These are phyloP conservation scores for Oxyria digyna DNA, from an alignment of 148 eudicot genomes.

Conservation along the genomic window DNA sequence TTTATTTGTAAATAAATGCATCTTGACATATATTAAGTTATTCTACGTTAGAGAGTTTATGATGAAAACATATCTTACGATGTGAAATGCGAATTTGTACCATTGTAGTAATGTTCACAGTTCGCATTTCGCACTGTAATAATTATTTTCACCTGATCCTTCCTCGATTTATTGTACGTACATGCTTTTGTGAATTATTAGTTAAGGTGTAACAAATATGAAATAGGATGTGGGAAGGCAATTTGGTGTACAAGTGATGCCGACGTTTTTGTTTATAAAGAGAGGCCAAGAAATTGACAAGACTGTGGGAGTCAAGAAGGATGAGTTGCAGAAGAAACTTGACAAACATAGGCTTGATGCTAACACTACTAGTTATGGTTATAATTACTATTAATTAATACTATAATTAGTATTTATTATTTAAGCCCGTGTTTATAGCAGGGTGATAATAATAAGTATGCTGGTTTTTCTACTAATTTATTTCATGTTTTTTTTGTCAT, in stretches of 20 bases:
- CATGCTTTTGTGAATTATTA: not conserved
- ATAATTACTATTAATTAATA: not conserved
- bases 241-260: slow-evolving; percentile 40
- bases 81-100: too few species aligned
- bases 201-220: not conserved
- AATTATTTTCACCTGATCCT: too few species aligned
- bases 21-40: too few species aligned
- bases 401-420: not conserved
- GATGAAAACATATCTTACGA: too few species aligned
- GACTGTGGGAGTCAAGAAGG: slow-evolving; percentile 33
- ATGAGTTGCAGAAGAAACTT: slow-evolving; percentile 37
- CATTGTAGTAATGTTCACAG: too few species aligned
- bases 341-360: slow-evolving; percentile 20
- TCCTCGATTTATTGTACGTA: too few species aligned
- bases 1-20: too few species aligned
- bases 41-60: too few species aligned
- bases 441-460: not conserved
- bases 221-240: slow-evolving; percentile 35
- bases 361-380: not conserved
- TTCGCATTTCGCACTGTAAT: too few species aligned
- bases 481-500: not conserved
- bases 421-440: not conserved
- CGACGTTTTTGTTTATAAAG: slow-evolving; percentile 37
- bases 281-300: slow-evolving; percentile 37
- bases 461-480: not conserved